Evolutionary conservation across 495 filamentous ascomycete genomes (phyloP).

Genomic region (Pyrenula massariospora): DNA sequence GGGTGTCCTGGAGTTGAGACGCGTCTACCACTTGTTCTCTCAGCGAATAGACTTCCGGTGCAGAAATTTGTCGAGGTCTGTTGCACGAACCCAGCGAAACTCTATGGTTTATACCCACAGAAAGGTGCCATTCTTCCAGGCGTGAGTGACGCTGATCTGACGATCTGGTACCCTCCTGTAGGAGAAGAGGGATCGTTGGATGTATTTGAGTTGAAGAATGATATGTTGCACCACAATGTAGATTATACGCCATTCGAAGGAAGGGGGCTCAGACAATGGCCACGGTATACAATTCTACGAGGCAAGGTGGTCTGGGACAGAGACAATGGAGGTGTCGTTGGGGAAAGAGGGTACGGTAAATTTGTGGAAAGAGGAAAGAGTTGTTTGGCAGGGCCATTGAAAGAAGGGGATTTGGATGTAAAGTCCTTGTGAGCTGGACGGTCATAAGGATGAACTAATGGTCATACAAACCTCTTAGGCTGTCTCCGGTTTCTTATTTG

Average conservation of each 20-base stretch:
- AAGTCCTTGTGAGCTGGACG: too few relatives aligned
- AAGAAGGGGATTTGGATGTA: neutral
- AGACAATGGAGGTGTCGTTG: constrained; percentile 14
- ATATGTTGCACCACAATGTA: constrained; percentile 17
- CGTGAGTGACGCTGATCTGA: constrained; percentile 39
- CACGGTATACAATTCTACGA: constrained; percentile 18
- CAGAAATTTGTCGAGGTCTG: constrained; percentile 49
- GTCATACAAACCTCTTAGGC: too few relatives aligned
- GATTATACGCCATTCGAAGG: constrained; percentile 25
- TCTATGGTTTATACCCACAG: constrained; percentile 43
- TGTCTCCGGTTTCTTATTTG: too few relatives aligned
- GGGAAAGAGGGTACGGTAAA: constrained; percentile 12
- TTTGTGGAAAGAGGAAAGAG: constrained; percentile 12
- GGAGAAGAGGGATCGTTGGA: neutral
- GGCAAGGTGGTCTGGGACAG: constrained; percentile 21
- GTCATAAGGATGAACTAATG: too few relatives aligned
- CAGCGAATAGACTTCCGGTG: constrained; percentile 29
- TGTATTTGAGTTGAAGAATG: constrained; percentile 6
- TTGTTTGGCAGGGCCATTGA: neutral
- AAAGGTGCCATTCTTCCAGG: constrained; percentile 47
- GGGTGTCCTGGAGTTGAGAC: constrained; percentile 51
- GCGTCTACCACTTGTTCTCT: constrained; percentile 33
- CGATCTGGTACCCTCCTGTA: constrained; percentile 34
- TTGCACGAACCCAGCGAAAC: constrained; percentile 44
- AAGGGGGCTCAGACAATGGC: constrained; percentile 20